Evolutionary conservation across 2,329 filamentous ascomycete species (phyloP), one percentile per base, ranked within the genome.

Genomic region (Cadophora malorum): DNA sequence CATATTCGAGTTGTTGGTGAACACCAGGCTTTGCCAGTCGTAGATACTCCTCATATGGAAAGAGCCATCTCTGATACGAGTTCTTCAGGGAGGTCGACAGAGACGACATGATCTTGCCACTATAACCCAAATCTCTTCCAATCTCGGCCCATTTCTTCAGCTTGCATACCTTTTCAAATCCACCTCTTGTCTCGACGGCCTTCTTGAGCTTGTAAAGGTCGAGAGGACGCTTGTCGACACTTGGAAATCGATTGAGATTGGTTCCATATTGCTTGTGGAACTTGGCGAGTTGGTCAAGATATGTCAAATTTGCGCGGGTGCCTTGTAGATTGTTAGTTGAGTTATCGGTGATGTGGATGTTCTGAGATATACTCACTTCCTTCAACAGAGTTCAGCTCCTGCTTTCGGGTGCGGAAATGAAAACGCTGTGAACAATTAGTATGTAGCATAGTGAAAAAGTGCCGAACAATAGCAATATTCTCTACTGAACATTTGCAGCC

Each of bases 111-210:
- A 99, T 99, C 83, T 99, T 99, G 78, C 96, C 96, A 77, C 95
- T 98, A 80, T 99, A 99, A 65, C 96, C 96, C 59, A 99, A 83
- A 78, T 98, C 96, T 76, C 96, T 90, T 41, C 96, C 96, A 74
- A 99, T 98, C 79, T 99, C 96, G 19, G 96, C 96, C 96, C 96
- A 99, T 82, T 98, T 98, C 82, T 99, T 99, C 66, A 91, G 86
- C 80, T 97, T 97, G 85, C 96, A 99, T 55, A 99, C 96, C 77
- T 92, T 92, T 65, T 97, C 94, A 75, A 99, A 99, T 3, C 96
- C 96, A 58, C 96, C 96, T 70, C 96, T 89, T 35, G 93, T 91
- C 78, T 98, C 96, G 45, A 99, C 96, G 0, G 95, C 95, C 78
- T 98, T 98, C 80, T 98, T 98, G 68, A 99, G 83, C 75, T 95